phyloP scores from a whole-genome alignment of 148 eudicot species.

The Beta vulgaris region DNA sequence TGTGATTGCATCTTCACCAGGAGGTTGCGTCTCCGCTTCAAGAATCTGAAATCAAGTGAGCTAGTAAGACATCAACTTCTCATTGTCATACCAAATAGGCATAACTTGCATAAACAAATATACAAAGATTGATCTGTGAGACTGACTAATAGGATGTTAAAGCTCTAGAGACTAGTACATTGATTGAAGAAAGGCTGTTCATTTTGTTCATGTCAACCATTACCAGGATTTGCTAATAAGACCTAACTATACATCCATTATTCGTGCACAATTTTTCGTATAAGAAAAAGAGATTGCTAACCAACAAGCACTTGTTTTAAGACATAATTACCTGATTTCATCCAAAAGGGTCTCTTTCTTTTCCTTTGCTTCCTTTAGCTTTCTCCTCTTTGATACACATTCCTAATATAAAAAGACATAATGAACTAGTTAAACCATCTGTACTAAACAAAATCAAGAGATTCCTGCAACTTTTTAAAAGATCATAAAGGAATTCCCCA shows the following conservation, averaged over 20 bases:
- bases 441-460: neutral
- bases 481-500: neutral
- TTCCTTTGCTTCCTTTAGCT: constrained; percentile 45
- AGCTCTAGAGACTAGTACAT: neutral
- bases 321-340: constrained; percentile 43
- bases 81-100: too few species aligned
- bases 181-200: neutral
- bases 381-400: constrained; percentile 48
- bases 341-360: constrained; percentile 36
- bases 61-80: too few species aligned
- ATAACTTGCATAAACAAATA: neutral
- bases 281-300: neutral
- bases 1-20: constrained; percentile 27
- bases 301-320: neutral
- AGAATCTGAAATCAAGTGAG: constrained; percentile 38
- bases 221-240: neutral
- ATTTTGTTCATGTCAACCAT: neutral
- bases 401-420: constrained; percentile 29
- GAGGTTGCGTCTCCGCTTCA: constrained; percentile 39
- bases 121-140: neutral
- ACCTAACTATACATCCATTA: too few species aligned
- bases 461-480: neutral
- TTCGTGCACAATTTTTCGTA: neutral
- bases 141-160: neutral
- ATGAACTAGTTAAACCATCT: neutral